Evolutionary conservation across 75 land plant genomes (phyloP), one percentile per base, ranked within the genome.

Genomic region (Selaginella moellendorffii): DNA sequence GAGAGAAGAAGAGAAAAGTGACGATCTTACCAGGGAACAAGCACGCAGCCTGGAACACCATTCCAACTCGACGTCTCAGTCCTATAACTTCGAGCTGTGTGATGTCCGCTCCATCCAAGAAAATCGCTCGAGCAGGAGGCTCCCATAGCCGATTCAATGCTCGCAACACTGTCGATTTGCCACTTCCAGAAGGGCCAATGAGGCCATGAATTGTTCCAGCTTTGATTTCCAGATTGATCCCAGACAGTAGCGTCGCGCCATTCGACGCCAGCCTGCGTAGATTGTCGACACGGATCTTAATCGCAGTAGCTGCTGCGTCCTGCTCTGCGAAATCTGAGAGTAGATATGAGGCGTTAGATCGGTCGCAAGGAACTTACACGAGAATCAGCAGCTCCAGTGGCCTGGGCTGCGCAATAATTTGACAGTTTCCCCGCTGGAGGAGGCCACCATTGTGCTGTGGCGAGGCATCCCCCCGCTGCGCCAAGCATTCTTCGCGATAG

Each of bases 221-320:
- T 31, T 74, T 77, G 8, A 86, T 59, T 24, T 86, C 82, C 27
- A 83, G 28, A 26, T 30, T 60, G 18, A 86, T 70, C 1, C 66
- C 66, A 5, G 30, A 53, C 59, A 86, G 69, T 23, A 86, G 71
- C 63, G 27, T 27, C 8, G 0, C 77, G 18, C 69, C 69, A n/a
- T 42, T 63, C 25, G 73, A 73, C 51, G 84, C 63, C 10, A 9
- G 25, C 63, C 63, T 74, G 22, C 68, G 71, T 63, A 85, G 70
- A 26, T 77, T 54, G 9, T 69, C 67, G 18, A 81, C 72, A 53
- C 53, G 26, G 24, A 85, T 52, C 54, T 85, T 85, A 5, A 36
- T 14, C n/a, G n/a, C n/a, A n/a, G n/a, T n/a, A n/a, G n/a, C n/a
- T n/a, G n/a, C n/a, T n/a, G n/a, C 14, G 5, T 36, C 46, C 46